Evolutionary conservation across 2,329 filamentous ascomycete species (phyloP).

Genomic region (Fusarium foetens): DNA sequence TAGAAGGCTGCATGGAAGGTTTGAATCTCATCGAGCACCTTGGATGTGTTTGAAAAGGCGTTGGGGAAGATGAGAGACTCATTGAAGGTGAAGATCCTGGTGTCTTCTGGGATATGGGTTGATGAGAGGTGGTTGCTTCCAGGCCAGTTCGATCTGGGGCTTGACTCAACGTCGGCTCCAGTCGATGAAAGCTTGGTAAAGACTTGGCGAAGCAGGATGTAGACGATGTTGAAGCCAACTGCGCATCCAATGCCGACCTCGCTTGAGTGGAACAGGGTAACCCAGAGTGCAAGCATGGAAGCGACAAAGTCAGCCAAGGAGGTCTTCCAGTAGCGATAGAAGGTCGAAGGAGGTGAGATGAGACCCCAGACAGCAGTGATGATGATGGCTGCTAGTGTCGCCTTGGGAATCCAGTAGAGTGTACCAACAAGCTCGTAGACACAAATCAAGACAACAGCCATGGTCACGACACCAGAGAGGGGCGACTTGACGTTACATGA

Average conservation of each 20-base stretch:
- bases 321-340: conserved; percentile 72
- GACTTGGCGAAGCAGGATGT: conserved; percentile 67
- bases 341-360: conserved; percentile 66
- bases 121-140: conserved; percentile 30
- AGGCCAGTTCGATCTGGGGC: conserved; percentile 40
- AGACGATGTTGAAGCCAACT: conserved; percentile 72
- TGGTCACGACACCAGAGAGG: conserved; percentile 68
- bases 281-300: conserved; percentile 71
- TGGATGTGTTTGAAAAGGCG: conserved; percentile 62
- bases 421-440: conserved; percentile 70
- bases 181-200: conserved; percentile 57
- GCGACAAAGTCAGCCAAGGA: conserved; percentile 72
- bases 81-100: conserved; percentile 65
- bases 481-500: conserved; percentile 71
- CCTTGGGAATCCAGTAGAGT: conserved; percentile 75
- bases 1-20: conserved; percentile 56
- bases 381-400: conserved; percentile 72
- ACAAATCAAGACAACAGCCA: conserved; percentile 69
- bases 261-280: conserved; percentile 69
- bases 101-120: conserved; percentile 56
- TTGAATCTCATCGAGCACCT: conserved; percentile 60
- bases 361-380: conserved; percentile 72
- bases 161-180: conserved; percentile 44
- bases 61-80: conserved; percentile 71
- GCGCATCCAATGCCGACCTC: conserved; percentile 68